These are phyloP conservation scores for Cucurbita pepo DNA, from an alignment of 306 rosid species.

Conservation along the genomic window DNA sequence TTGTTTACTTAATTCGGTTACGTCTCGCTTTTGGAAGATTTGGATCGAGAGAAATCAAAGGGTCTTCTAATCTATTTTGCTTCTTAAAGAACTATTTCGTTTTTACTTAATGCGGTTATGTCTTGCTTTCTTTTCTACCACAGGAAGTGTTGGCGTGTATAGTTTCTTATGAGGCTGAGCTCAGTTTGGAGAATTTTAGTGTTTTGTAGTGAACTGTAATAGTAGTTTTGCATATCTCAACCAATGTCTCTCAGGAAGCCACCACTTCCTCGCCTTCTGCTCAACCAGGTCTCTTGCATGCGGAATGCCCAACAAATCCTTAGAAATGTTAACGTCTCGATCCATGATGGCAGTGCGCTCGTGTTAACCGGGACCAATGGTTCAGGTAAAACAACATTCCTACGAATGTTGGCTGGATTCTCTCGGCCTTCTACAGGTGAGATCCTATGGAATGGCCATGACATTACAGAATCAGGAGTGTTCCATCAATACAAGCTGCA, in stretches of 20 bases:
- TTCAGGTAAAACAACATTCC: constrained; percentile 77
- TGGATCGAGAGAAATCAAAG: too few species aligned
- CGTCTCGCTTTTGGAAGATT: too few species aligned
- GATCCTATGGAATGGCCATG: constrained; percentile 81
- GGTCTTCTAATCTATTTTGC: too few species aligned
- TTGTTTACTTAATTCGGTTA: too few species aligned
- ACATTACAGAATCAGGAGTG: constrained; percentile 49
- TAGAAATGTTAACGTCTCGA: constrained; percentile 51
- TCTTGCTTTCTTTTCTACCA: not conserved
- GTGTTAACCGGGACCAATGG: constrained; percentile 71
- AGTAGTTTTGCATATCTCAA: not conserved
- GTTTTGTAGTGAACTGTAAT: not conserved
- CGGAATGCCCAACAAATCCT: constrained; percentile 81
- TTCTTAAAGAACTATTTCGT: too few species aligned
- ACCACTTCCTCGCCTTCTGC: constrained; percentile 58
- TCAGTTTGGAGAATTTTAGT: not conserved
- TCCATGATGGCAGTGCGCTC: constrained; percentile 73
- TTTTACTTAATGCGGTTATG: too few species aligned
- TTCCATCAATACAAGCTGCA: constrained; percentile 85
- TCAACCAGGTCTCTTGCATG: constrained; percentile 74
- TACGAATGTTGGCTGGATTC: constrained; percentile 83
- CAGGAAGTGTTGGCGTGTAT: not conserved
- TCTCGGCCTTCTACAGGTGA: constrained; percentile 71
- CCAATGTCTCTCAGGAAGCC: constrained; percentile 41
- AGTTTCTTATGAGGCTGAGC: not conserved